Base-by-base conservation (phyloP, 2,329 filamentous ascomycete species). In the Colletotrichum higginsianum region DNA sequence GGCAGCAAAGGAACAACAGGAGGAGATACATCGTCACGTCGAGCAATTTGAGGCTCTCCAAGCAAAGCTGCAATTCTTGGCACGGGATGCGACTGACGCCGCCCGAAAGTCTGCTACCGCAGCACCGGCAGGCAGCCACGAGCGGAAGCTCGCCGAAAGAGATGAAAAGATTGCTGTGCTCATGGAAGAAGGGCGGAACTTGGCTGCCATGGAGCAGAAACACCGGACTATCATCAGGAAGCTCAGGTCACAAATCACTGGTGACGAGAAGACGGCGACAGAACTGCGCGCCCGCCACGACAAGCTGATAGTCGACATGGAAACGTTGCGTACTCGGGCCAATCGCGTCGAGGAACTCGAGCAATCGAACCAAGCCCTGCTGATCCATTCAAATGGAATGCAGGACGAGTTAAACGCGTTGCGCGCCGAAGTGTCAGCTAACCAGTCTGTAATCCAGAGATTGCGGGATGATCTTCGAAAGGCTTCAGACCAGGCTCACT, bases 11-110 rank as follows among this genome's bases (percentile, higher is more conserved):
- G 64, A 73, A 11, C 62, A 71, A 18, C 73, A 96, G 69, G 94
- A 96, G 76, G 96, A 98, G 79, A 88, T 95, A 50, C 91, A 96
- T 77, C 88, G 88, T 60, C 94, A 98, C 74, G 88, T 96, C 8
- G 96, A 99, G 82, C 91, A 93, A 46, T 96, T 98, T 66, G 96
- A 99, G 84, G 93, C 95, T 4, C 84, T 99, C 1, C 94, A 98
- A 80, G 91, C 94, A 8, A 98, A 99, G 79, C 84, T 99, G 38
- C 92, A 95, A 75, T 98, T 97, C 78, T 85, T 99, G 15, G 92
- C 95, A 2, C 92, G 92, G 73, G 93, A 95, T 78, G 92, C 93
- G 15, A 90, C 93, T 0, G 92, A 95, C 42, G 87, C 92, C 0
- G 94, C 96, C 1, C 92, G 91, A 77, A 89, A 90, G 75, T 88